Evolutionary conservation across 768 basidiomycete species (phyloP).

Genomic region (Tylopilus balloui): DNA sequence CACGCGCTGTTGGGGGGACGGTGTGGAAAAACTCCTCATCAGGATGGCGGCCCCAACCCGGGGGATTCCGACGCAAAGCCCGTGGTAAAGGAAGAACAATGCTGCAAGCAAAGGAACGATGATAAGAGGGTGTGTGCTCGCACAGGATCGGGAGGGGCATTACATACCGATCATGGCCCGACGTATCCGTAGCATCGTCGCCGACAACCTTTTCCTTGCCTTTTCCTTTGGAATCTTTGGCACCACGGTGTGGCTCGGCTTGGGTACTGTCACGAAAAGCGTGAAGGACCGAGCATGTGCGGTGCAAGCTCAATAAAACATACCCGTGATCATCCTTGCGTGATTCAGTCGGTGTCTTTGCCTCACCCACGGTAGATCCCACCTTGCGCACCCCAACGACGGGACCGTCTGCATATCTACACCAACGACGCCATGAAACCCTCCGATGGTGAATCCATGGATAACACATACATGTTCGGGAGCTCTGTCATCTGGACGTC

Average conservation of each 20-base stretch:
- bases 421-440: not conserved
- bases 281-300: not conserved
- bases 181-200: not conserved
- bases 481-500: not conserved
- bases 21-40: slow-evolving; percentile 2
- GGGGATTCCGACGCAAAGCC: not conserved
- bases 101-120: too few species aligned
- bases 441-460: not conserved
- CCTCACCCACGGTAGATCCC: not conserved
- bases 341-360: too few species aligned
- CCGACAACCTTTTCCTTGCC: not conserved
- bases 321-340: not conserved
- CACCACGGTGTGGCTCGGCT: not conserved
- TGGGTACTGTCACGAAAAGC: not conserved
- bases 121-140: not conserved
- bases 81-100: too few species aligned
- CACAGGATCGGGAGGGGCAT: too few species aligned
- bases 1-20: not conserved
- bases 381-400: not conserved
- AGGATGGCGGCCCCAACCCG: slow-evolving; percentile 7
- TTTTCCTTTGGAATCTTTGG: not conserved
- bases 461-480: not conserved
- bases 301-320: not conserved
- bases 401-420: not conserved
- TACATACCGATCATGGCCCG: not conserved